Evolutionary conservation across 306 rosid genomes (phyloP).

Genomic region (Vicia villosa): DNA sequence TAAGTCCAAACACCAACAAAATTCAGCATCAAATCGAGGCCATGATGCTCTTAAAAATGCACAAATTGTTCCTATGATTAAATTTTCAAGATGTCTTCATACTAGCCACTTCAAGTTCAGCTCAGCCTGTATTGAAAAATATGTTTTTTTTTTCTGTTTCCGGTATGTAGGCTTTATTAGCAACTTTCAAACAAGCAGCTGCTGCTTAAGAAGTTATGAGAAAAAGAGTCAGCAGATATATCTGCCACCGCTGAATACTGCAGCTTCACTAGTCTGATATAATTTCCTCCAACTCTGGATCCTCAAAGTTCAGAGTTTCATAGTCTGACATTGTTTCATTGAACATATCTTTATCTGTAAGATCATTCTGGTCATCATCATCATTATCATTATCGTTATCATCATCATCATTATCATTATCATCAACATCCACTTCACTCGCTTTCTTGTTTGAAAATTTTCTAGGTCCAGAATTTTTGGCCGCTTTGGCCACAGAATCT

Average conservation of each 20-base stretch:
- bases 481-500: conserved; percentile 58
- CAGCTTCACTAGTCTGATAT: conserved; percentile 69
- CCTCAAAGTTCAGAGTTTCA: conserved; percentile 66
- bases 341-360: conserved; percentile 53
- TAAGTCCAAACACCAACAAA: conserved; percentile 23
- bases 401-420: conserved; percentile 59
- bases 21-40: conserved; percentile 34
- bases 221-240: conserved; percentile 23
- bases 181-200: conserved; percentile 38
- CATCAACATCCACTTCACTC: conserved; percentile 51
- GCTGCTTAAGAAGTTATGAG: conserved; percentile 13
- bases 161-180: conserved; percentile 26
- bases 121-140: conserved; percentile 27
- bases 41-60: conserved; percentile 24
- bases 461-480: conserved; percentile 46
- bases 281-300: conserved; percentile 87
- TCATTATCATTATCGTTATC: conserved; percentile 63
- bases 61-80: conserved; percentile 28
- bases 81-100: conserved; percentile 4
- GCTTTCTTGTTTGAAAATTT: conserved; percentile 58
- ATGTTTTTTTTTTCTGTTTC: conserved; percentile 20
- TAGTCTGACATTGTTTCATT: conserved; percentile 63
- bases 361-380: conserved; percentile 68
- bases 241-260: conserved; percentile 4
- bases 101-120: conserved; percentile 20